Base-by-base conservation (phyloP, 164 flowering plant species). In the Annona squamosa region DNA sequence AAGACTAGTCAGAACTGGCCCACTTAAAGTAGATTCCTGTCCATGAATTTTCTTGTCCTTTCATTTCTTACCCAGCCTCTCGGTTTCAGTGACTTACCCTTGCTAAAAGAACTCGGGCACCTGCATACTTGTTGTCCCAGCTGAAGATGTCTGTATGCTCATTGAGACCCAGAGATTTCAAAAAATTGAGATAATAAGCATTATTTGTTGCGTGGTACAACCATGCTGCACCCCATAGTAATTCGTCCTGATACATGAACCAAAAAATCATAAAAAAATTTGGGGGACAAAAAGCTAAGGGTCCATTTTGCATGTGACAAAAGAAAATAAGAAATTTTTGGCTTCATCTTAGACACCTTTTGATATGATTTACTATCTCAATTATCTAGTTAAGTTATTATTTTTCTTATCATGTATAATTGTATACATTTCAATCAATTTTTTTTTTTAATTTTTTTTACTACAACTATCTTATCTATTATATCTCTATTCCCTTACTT, bases 181-280 rank as follows among this genome's bases (percentile, higher is more conserved):
- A 19, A 37, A 84, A 64, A 62, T 84, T 84, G n/a, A 74, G 68
- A 78, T 92, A 94, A 1, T 70, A 74, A 16, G n/a, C 72, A 37
- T 90, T 84, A 43, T 86, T 86, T 16, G 99, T 90, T 4, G 97
- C 98, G 69, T 87, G 86, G 1, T 77, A 74, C 17, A 94, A 84
- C 99, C 99, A 92, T 57, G 97, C 75, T 63, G 96, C 97, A 72
- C 97, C 99, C 98, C 98, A 94, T 7, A 92, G 16, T 63, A 92
- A 78, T 73, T 94, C 99, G 81, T 94, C 99, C 99, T 93, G 75
- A 26, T 26, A 26, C 37, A 26, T 26, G 37, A 26, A 26, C 37
- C 37, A 26, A 26, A 26, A 26, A 26, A 26, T 26, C 37, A 26
- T 26, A 26, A 26, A 26, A 26, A 26, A 26, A 26, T 26, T 26